Evolutionary conservation across 2,329 filamentous ascomycete species (phyloP), one percentile per base, ranked within the genome.

Genomic region (Penicillium sp.): DNA sequence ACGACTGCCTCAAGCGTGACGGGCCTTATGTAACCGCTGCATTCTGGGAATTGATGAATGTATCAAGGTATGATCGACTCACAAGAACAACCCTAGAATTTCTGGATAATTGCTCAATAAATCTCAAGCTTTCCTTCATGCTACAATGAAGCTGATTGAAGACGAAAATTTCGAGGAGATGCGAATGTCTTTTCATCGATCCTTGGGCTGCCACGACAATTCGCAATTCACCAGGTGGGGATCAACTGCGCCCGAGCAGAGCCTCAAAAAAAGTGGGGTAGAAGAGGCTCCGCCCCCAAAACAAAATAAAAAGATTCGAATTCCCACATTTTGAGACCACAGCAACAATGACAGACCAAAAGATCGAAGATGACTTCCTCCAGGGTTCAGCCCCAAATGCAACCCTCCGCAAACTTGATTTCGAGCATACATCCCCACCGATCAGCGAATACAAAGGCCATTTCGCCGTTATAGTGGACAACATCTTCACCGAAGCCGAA

Each of bases 401-500:
- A 34, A 74, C 61, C 10, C 69, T 75, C 37, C 63, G 64, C 3
- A 66, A 65, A 15, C 75, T 87, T 59, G 71, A 85, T 64, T 85
- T 83, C 60, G 56, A 63, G 8, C 59, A 69, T 40, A 75, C 73
- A 17, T 55, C 60, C 0, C 62, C 64, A 2, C 51, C 63, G 1
- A 53, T 87, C 3, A 75, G 75, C 1, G 72, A 79, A 55, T 82
- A 81, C 67, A 65, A 72, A 22, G 69, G 71, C 29, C 59, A 67
- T 15, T 83, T 81, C 64, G 84, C 83, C 5, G 75, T 78, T 7
- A 68, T 86, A 0, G 72, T 87, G 4, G 82, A 87, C 64, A 73
- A 82, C 53, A 76, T 82, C n/a, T 63, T 86, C 49, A 78, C 75
- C 12, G 69, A 74, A n/a, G 64, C 69, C 8, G 87, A 90, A 70